Percentiles rank a stretch among this genome's conserved stretches.
Evolutionary conservation across 164 flowering plant species (phyloP).

Genomic region (Amborella trichopoda): DNA sequence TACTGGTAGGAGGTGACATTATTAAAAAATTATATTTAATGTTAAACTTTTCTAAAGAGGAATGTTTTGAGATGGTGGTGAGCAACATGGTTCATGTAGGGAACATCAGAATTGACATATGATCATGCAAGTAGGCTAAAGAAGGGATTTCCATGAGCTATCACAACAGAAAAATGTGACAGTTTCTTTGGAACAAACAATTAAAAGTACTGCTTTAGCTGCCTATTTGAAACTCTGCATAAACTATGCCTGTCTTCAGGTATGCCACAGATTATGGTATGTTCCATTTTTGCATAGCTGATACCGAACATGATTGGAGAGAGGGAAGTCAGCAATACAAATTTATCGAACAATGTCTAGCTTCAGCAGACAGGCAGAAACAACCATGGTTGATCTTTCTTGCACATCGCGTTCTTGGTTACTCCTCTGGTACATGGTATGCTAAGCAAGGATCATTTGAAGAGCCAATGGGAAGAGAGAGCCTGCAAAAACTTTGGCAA

Average conservation of each 20-base stretch:
- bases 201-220: no score
- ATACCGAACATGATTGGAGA: slow-evolving; percentile 95
- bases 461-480: slow-evolving; percentile 91
- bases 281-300: slow-evolving; percentile 87
- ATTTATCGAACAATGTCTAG: slow-evolving; percentile 75
- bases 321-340: slow-evolving; percentile 80
- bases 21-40: no score
- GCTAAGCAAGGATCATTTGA: slow-evolving; percentile 70
- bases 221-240: no score
- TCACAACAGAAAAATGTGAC: no score
- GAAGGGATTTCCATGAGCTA: no score
- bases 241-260: no score
- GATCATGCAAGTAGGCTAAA: no score
- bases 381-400: slow-evolving; percentile 95
- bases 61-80: no score
- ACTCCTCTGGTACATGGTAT: slow-evolving; percentile 51
- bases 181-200: no score
- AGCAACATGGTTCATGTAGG: no score
- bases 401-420: slow-evolving; percentile 90
- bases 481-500: slow-evolving; percentile 91
- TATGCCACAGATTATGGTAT: slow-evolving; percentile 88
- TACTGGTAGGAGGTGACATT: slow-evolving; percentile 18
- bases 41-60: no score
- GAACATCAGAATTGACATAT: no score
- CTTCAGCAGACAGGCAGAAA: slow-evolving; percentile 73